These are phyloP conservation scores for Solanum chilense DNA, from an alignment of 257 asterid species.

Conservation along the genomic window DNA sequence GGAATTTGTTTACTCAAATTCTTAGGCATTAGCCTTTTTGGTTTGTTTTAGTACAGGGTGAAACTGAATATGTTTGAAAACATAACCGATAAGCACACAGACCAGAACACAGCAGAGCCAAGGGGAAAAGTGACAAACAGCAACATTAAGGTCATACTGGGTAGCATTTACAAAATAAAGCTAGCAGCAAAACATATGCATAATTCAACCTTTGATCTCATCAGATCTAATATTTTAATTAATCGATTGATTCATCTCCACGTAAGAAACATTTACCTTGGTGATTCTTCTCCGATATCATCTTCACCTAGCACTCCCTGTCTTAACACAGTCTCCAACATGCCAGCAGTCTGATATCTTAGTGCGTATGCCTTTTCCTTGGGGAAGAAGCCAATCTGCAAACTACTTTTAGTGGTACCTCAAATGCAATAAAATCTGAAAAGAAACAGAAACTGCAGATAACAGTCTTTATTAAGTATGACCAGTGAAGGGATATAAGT, in stretches of 20 bases:
- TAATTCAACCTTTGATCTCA: neutral
- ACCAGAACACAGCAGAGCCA: neutral
- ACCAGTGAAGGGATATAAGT: neutral
- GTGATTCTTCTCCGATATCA: conserved; percentile 91
- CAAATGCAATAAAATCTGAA: conserved; percentile 5
- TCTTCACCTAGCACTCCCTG: conserved; percentile 98
- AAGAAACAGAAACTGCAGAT: neutral
- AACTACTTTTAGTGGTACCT: conserved; percentile 52
- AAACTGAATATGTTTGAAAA: neutral
- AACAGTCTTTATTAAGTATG: conserved; percentile 2
- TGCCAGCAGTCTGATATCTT: conserved; percentile 95
- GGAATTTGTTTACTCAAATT: neutral
- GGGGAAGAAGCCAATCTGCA: conserved; percentile 90
- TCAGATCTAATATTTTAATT: neutral
- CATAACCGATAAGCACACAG: neutral
- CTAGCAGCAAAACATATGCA: neutral
- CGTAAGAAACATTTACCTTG: conserved; percentile 39
- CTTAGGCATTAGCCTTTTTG: neutral
- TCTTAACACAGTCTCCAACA: conserved; percentile 89
- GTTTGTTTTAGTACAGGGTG: neutral
- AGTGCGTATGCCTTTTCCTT: conserved; percentile 84
- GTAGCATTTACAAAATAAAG: neutral
- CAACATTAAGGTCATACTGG: neutral
- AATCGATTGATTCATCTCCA: neutral
- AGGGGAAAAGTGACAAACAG: neutral